Percentiles rank a stretch among this genome's conserved stretches.
phyloP scores from a whole-genome alignment of 257 asterid species.

The Solanum clarkiae region DNA sequence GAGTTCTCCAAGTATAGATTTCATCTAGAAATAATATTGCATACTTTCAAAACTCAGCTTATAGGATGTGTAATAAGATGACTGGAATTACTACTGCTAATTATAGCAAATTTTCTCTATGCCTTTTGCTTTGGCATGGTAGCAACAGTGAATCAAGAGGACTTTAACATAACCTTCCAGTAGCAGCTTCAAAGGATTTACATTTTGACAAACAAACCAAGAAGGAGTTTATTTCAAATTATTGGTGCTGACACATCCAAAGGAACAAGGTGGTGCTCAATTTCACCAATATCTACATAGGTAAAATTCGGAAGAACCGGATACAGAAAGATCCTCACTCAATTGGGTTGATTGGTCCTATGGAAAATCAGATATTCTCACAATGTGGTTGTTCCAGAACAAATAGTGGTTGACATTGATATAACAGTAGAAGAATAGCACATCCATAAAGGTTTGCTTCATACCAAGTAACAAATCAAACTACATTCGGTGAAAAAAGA shows the following conservation, averaged over 20 bases:
- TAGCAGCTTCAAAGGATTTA: neutral
- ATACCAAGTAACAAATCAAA: neutral
- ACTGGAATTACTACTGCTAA: neutral
- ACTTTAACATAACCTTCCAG: neutral
- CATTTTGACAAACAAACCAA: neutral
- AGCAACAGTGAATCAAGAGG: neutral
- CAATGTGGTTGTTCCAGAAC: neutral
- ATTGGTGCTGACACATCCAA: neutral
- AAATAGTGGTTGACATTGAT: neutral
- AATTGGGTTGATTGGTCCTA: neutral
- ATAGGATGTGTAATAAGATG: neutral
- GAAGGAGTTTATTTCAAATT: neutral
- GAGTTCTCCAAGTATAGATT: neutral
- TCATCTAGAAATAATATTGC: neutral
- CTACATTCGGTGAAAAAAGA: neutral
- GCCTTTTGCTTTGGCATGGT: neutral
- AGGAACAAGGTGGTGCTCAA: neutral
- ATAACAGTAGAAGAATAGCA: neutral
- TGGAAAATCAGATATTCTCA: neutral
- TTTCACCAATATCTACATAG: neutral
- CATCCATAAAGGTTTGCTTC: neutral
- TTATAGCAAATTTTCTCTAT: neutral
- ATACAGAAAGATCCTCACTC: neutral
- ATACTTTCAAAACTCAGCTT: neutral
- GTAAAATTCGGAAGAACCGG: neutral